phyloP scores from a whole-genome alignment of 2,329 filamentous ascomycete species.

The Ophiostoma piceae region DNA sequence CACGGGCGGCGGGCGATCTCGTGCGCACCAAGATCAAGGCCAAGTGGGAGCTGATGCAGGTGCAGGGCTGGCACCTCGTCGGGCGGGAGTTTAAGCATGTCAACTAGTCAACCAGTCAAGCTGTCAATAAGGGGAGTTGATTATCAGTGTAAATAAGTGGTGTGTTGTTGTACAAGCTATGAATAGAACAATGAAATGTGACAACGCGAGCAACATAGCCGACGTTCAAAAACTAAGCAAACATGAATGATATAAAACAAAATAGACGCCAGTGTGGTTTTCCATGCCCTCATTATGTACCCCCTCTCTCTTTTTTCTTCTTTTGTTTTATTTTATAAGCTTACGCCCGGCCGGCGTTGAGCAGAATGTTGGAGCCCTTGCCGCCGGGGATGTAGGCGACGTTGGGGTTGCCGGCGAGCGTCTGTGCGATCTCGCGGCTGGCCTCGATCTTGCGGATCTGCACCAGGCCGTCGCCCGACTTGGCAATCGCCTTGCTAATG shows the following conservation, averaged over 20 bases:
- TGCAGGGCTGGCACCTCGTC: slow-evolving; percentile 59
- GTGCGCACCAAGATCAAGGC: slow-evolving; percentile 65
- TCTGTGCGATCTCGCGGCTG: slow-evolving; percentile 89
- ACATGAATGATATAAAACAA: slow-evolving; percentile 1
- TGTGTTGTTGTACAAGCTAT: slow-evolving; percentile 21
- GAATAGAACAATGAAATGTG: slow-evolving; percentile 11
- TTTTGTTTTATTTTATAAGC: not conserved
- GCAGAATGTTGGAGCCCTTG: slow-evolving; percentile 49
- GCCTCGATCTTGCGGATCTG: slow-evolving; percentile 97
- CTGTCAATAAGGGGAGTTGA: too few relatives aligned
- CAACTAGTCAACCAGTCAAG: not conserved
- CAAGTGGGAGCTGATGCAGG: slow-evolving; percentile 63
- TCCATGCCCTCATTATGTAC: slow-evolving; percentile 18
- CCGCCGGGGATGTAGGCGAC: slow-evolving; percentile 89
- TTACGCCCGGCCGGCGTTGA: slow-evolving; percentile 47
- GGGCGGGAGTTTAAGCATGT: not conserved
- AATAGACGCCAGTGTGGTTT: slow-evolving; percentile 24
- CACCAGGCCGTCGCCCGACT: slow-evolving; percentile 87
- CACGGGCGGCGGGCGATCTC: slow-evolving; percentile 80
- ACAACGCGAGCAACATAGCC: not conserved
- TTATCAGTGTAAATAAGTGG: slow-evolving; percentile 9
- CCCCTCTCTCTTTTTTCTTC: slow-evolving; percentile 1
- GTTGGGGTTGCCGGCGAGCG: slow-evolving; percentile 84
- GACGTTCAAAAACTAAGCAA: not conserved
- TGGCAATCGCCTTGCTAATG: slow-evolving; percentile 84